A percentile compares a stretch with the other conserved stretches of the same genome.
Conservation (phyloP, 2,329 filamentous ascomycete genomes). For the Monosporascus sp. region DNA sequence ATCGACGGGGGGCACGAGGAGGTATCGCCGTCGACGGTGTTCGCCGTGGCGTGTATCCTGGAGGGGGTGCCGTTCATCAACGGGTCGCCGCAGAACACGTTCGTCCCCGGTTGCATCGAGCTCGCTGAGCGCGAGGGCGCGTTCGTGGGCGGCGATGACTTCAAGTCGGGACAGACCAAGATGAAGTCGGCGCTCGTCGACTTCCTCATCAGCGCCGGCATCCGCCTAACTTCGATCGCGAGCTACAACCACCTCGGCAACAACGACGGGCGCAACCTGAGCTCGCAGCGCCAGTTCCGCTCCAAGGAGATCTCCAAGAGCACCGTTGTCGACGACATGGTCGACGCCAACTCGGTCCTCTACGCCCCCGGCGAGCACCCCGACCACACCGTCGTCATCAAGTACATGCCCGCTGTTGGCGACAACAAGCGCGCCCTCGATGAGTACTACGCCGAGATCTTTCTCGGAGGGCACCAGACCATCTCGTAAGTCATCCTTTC, state of each 20-base stretch:
- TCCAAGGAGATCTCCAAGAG: constrained; percentile 99
- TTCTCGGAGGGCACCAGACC: constrained; percentile 96
- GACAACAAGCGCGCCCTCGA: constrained; percentile 99
- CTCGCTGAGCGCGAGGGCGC: constrained; percentile 81
- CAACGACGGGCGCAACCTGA: constrained; percentile 98
- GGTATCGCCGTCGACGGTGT: constrained; percentile 91
- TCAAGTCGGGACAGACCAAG: constrained; percentile 99
- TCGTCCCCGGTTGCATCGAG: constrained; percentile 86
- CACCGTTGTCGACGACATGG: constrained; percentile 99
- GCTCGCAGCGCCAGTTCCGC: constrained; percentile 96
- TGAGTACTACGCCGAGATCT: constrained; percentile 99
- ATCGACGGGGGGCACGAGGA: constrained; percentile 86
- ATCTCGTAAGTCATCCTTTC: constrained; percentile 57
- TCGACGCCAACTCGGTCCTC: constrained; percentile 85
- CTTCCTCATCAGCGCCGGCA: constrained; percentile 96
- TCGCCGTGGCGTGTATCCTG: constrained; percentile 89
- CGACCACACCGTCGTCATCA: constrained; percentile 98
- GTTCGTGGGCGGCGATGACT: constrained; percentile 97
- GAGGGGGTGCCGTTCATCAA: constrained; percentile 96
- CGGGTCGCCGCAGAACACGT: constrained; percentile 97
- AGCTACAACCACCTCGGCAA: constrained; percentile 99
- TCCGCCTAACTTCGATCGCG: constrained; percentile 97
- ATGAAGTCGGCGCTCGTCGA: constrained; percentile 99
- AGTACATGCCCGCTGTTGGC: constrained; percentile 98
- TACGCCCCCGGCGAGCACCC: constrained; percentile 93